Evolutionary conservation across 192 early-diverging fungal species (phyloP), one percentile per base, ranked within the genome.

Genomic region (Funneliformis mosseae): DNA sequence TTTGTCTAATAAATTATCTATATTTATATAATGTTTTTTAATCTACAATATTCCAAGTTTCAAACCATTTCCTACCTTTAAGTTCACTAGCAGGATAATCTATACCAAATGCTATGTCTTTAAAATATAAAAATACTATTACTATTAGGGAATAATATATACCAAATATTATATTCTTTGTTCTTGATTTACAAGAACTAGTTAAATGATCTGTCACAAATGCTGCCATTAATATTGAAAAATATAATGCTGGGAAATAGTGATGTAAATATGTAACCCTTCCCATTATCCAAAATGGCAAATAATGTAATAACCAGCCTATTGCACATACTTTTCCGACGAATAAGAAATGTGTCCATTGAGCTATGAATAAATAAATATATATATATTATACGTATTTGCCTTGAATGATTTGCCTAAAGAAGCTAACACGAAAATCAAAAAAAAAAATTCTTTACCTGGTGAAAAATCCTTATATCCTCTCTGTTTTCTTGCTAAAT

Each of bases 231-330:
- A 98, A 89, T 76, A 98, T 92, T 23, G 92, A 91, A 89, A 98
- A 99, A 84, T 98, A 98, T 39, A 98, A 81, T 0, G 96, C 95
- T 2, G 97, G 97, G 88, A 98, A 97, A 83, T 98, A 98, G 84
- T 98, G 98, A 83, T 99, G 98, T 43, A 98, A 84, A 72, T 98
- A 99, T 0, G 93, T 96, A 59, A 98, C 96, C 45, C 98, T 93
- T 43, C 97, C 97, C 96, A 99, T 98, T 63, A 98, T 90, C 79
- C 87, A 97, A 88, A 98, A 98, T 25, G 97, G 97, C 45, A 93
- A 62, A 84, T 97, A 99, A 84, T 99, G 98, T 66, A 98, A 83
- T 63, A 93, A 87, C 97, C 97, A 99, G 16, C 96, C 97, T 46
- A 92, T 83, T 33, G 92, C 87, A 50, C 95, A 89, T 21, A 94